These are phyloP conservation scores for Lachnellula arida DNA, from an alignment of 2,329 filamentous ascomycete species.

Conservation along the genomic window DNA sequence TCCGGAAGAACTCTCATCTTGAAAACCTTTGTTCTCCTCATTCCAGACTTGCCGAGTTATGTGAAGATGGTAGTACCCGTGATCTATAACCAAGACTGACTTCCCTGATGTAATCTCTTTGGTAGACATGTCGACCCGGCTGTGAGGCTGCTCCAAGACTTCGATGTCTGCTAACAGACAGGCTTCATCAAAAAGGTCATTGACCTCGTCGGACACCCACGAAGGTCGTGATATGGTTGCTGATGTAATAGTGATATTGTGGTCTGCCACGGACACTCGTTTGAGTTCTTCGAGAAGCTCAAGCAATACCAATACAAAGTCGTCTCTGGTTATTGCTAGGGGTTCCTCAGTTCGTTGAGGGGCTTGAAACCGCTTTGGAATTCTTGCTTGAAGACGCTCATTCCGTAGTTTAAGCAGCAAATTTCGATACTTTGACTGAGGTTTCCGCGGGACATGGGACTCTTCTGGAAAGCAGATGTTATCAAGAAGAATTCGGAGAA, in stretches of 20 bases:
- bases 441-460: neutral
- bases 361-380: constrained; percentile 10
- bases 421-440: constrained; percentile 4
- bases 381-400: neutral
- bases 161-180: constrained; percentile 16
- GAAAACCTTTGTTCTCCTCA: neutral
- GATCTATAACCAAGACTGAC: constrained; percentile 8
- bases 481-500: neutral
- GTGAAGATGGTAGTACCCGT: constrained; percentile 12
- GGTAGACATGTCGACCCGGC: constrained; percentile 4
- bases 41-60: neutral
- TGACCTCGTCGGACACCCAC: constrained; percentile 8
- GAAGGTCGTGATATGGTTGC: constrained; percentile 7
- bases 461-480: neutral
- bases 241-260: constrained; percentile 16
- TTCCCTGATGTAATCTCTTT: neutral
- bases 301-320: constrained; percentile 7
- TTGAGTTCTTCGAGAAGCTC: constrained; percentile 14
- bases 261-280: neutral
- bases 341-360: neutral
- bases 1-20: neutral
- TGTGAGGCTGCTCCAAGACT: constrained; percentile 6
- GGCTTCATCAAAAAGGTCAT: constrained; percentile 15
- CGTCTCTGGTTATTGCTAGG: neutral
- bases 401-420: neutral